Evolutionary conservation across 148 eudicot species (phyloP).

Genomic region (Chenopodium album): DNA sequence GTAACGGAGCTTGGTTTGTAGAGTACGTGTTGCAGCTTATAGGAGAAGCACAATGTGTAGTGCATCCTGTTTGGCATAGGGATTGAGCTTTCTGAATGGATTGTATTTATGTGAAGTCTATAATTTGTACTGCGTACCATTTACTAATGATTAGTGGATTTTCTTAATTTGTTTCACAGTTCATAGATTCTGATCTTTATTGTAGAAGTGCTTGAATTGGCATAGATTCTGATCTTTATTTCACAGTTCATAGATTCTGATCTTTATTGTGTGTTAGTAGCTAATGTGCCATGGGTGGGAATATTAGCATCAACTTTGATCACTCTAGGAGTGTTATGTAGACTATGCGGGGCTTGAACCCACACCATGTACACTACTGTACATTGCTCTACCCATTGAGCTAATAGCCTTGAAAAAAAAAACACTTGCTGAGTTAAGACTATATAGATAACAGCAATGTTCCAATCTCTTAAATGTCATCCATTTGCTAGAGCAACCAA

Average conservation of each 20-base stretch:
- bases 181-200: too few relatives aligned
- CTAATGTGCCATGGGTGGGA: too few relatives aligned
- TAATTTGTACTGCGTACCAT: background rate
- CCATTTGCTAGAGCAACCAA: constrained; percentile 3
- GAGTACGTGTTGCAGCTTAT: background rate
- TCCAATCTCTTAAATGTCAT: background rate
- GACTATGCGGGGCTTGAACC: too few relatives aligned
- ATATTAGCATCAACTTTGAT: too few relatives aligned
- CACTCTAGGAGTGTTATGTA: too few relatives aligned
- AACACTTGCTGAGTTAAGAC: background rate
- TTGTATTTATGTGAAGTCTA: background rate
- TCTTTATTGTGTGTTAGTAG: too few relatives aligned
- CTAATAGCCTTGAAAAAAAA: too few relatives aligned
- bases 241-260: too few relatives aligned
- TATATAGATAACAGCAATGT: background rate
- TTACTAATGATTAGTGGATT: background rate
- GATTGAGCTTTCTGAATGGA: background rate
- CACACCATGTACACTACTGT: too few relatives aligned
- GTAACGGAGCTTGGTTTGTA: background rate
- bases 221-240: too few relatives aligned
- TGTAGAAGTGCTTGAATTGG: too few relatives aligned
- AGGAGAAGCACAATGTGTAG: background rate
- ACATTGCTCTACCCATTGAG: too few relatives aligned
- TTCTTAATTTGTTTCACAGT: background rate
- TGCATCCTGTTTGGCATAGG: background rate